These are phyloP conservation scores for Drosera spatulata DNA, from an alignment of 179 eudicot genomes.

Conservation along the genomic window DNA sequence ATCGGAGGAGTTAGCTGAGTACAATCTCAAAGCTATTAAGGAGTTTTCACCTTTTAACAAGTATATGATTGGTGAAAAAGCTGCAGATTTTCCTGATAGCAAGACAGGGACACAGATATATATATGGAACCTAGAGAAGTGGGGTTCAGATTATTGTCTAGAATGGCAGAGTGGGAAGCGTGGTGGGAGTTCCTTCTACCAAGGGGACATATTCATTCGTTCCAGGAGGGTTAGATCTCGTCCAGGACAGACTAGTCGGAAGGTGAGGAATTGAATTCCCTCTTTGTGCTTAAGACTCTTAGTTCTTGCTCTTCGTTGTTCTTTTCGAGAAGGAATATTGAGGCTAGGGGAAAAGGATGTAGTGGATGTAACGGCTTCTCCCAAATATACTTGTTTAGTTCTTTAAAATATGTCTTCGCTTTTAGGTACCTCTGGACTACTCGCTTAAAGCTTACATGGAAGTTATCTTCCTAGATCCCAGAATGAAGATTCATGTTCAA, in stretches of 20 bases:
- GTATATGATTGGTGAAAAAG: slow-evolving; percentile 72
- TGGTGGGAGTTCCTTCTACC: slow-evolving; percentile 43
- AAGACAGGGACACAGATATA: slow-evolving; percentile 70
- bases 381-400: too few species aligned
- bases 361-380: too few species aligned
- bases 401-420: not conserved
- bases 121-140: slow-evolving; percentile 70
- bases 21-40: slow-evolving; percentile 47
- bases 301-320: too few species aligned
- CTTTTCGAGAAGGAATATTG: too few species aligned
- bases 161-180: slow-evolving; percentile 40
- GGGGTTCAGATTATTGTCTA: slow-evolving; percentile 59
- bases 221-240: slow-evolving; percentile 63
- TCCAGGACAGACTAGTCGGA: slow-evolving; percentile 57
- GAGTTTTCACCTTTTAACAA: slow-evolving; percentile 66
- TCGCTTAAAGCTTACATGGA: slow-evolving; percentile 57
- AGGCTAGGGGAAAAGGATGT: too few species aligned
- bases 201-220: slow-evolving; percentile 62
- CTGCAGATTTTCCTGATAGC: slow-evolving; percentile 29
- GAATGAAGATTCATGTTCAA: slow-evolving; percentile 70
- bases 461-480: slow-evolving; percentile 62
- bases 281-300: too few species aligned
- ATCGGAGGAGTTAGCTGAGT: slow-evolving; percentile 34
- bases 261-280: slow-evolving; percentile 16
- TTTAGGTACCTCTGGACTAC: slow-evolving; percentile 63